A percentile compares a stretch with the other conserved stretches of the same genome.
phyloP scores from a whole-genome alignment of 495 filamentous ascomycete species.

The Clohesyomyces aquaticus region DNA sequence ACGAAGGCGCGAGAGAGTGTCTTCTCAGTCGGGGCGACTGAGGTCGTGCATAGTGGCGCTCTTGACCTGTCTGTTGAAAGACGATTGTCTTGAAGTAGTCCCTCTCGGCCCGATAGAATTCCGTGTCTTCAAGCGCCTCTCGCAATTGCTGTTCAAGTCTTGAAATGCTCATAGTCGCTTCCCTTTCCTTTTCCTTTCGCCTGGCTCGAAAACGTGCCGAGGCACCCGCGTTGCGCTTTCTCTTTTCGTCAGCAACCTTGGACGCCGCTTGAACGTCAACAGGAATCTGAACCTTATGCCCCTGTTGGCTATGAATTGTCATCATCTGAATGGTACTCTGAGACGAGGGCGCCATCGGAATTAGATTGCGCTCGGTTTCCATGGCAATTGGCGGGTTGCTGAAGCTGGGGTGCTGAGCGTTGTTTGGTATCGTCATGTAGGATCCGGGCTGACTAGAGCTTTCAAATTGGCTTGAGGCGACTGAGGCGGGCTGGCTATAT shows the following conservation, averaged over 20 bases:
- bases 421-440: slow-evolving; percentile 11
- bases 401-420: slow-evolving; percentile 8
- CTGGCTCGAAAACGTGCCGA: slow-evolving; percentile 87
- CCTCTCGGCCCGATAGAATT: slow-evolving; percentile 49
- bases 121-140: slow-evolving; percentile 47
- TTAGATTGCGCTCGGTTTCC: slow-evolving; percentile 39
- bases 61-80: slow-evolving; percentile 40
- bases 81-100: slow-evolving; percentile 46
- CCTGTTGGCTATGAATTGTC: slow-evolving; percentile 46
- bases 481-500: slow-evolving; percentile 36
- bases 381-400: slow-evolving; percentile 28
- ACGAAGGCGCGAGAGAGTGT: slow-evolving; percentile 19
- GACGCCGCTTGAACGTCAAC: slow-evolving; percentile 51
- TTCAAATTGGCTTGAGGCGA: slow-evolving; percentile 29
- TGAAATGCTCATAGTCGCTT: slow-evolving; percentile 67
- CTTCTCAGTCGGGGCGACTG: slow-evolving; percentile 41
- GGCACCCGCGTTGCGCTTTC: slow-evolving; percentile 81
- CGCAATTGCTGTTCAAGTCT: slow-evolving; percentile 63
- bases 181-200: slow-evolving; percentile 85
- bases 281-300: slow-evolving; percentile 47
- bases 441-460: slow-evolving; percentile 29
- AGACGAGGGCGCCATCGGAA: slow-evolving; percentile 47
- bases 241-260: slow-evolving; percentile 49
- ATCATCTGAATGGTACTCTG: slow-evolving; percentile 48
- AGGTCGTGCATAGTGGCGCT: slow-evolving; percentile 46